phyloP scores from a whole-genome alignment of 2,329 filamentous ascomycete species.

The Emmonsiellopsis sp. region DNA sequence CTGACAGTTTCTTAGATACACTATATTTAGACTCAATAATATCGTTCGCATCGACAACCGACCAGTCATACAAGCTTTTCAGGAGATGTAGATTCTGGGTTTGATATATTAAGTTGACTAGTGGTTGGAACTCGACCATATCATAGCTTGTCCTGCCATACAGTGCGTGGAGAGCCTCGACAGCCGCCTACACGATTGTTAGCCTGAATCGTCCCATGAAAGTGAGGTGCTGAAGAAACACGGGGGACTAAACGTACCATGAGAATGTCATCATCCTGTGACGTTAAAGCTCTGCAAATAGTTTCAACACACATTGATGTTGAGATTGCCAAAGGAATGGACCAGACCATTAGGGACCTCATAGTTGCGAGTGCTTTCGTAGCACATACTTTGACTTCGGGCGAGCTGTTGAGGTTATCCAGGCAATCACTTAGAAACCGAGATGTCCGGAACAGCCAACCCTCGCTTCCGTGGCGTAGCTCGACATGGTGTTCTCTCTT shows the following conservation, averaged over 20 bases:
- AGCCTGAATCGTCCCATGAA: not conserved
- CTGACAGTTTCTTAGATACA: constrained; percentile 85
- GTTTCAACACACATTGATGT: constrained; percentile 60
- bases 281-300: constrained; percentile 63
- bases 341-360: constrained; percentile 75
- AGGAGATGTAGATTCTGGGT: constrained; percentile 63
- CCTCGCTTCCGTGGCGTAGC: constrained; percentile 69
- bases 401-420: constrained; percentile 54
- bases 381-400: constrained; percentile 60
- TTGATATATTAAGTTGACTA: constrained; percentile 72
- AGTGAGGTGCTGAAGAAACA: not conserved
- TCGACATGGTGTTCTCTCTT: constrained; percentile 59
- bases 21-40: constrained; percentile 88
- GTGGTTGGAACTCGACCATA: constrained; percentile 66
- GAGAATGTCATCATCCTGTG: constrained; percentile 61
- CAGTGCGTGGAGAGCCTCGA: constrained; percentile 75
- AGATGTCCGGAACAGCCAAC: constrained; percentile 75
- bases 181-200: constrained; percentile 51
- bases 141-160: constrained; percentile 67
- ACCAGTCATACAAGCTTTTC: constrained; percentile 69
- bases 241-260: constrained; percentile 46
- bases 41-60: constrained; percentile 66
- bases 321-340: constrained; percentile 71
- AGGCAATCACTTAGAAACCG: constrained; percentile 67
- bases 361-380: constrained; percentile 70